These are phyloP conservation scores for Melastoma candidum DNA, from an alignment of 441 rosid genomes.

Conservation along the genomic window DNA sequence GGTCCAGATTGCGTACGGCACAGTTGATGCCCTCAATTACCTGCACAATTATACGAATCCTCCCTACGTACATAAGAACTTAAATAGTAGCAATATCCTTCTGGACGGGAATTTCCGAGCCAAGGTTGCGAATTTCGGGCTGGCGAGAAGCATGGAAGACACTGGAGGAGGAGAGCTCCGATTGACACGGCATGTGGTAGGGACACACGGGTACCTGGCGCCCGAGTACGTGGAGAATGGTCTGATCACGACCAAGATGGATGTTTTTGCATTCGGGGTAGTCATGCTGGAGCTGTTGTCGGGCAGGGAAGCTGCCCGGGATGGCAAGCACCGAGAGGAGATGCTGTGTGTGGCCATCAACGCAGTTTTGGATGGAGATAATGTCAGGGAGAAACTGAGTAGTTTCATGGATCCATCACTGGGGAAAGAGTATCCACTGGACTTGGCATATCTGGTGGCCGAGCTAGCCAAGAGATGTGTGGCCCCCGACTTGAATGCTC, in stretches of 20 bases:
- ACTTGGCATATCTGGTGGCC: slow-evolving; percentile 70
- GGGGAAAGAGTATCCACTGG: slow-evolving; percentile 56
- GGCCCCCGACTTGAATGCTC: slow-evolving; percentile 47
- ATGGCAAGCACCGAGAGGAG: slow-evolving; percentile 29
- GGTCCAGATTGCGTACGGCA: slow-evolving; percentile 54
- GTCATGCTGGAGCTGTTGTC: slow-evolving; percentile 73
- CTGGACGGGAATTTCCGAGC: slow-evolving; percentile 62
- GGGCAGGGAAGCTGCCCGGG: slow-evolving; percentile 54
- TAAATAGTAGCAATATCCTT: slow-evolving; percentile 71
- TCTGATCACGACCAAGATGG: slow-evolving; percentile 60
- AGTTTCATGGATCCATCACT: slow-evolving; percentile 57
- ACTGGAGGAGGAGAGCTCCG: slow-evolving; percentile 39
- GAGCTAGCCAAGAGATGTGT: slow-evolving; percentile 65
- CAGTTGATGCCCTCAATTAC: slow-evolving; percentile 72
- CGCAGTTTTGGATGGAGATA: slow-evolving; percentile 56
- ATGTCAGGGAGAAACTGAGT: slow-evolving; percentile 49
- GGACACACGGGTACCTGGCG: slow-evolving; percentile 80
- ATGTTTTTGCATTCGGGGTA: slow-evolving; percentile 79
- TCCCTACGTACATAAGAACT: slow-evolving; percentile 69
- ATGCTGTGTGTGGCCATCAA: slow-evolving; percentile 34
- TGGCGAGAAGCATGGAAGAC: slow-evolving; percentile 46
- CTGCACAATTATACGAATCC: slow-evolving; percentile 69
- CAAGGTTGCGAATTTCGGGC: slow-evolving; percentile 68
- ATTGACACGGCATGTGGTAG: slow-evolving; percentile 73
- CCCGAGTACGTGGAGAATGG: slow-evolving; percentile 89